These are phyloP conservation scores for Ceriops zippeliana DNA, from an alignment of 345 rosid genomes.

Conservation along the genomic window DNA sequence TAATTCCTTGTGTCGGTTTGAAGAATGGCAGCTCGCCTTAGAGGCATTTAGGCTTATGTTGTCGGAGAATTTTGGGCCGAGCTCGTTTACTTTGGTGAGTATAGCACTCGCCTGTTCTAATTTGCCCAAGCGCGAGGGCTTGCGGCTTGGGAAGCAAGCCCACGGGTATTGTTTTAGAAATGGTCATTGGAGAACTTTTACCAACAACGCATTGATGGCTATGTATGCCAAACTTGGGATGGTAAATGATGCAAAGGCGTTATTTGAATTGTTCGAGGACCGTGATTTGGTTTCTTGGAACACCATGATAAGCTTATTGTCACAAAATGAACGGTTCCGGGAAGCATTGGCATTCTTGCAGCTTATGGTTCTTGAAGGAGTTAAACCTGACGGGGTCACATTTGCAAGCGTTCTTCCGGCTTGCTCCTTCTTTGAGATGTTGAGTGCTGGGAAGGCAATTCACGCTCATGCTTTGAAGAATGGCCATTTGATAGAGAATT, in stretches of 20 bases:
- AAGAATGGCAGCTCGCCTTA: conserved; percentile 68
- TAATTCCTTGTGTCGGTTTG: conserved; percentile 53
- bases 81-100: conserved; percentile 84
- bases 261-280: conserved; percentile 48
- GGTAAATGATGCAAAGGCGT: conserved; percentile 36
- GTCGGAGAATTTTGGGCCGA: conserved; percentile 51
- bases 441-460: conserved; percentile 64
- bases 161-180: conserved; percentile 62
- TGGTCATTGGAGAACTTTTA: conserved; percentile 57
- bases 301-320: conserved; percentile 58
- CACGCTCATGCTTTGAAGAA: conserved; percentile 78
- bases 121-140: conserved; percentile 36
- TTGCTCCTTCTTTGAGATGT: conserved; percentile 66
- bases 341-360: conserved; percentile 54
- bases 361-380: conserved; percentile 53
- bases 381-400: conserved; percentile 72
- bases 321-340: conserved; percentile 57
- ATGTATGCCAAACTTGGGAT: conserved; percentile 75
- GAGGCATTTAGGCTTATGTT: conserved; percentile 62
- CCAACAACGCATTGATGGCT: conserved; percentile 68
- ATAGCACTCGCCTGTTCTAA: conserved; percentile 70
- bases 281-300: conserved; percentile 89
- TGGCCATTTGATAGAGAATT: conserved; percentile 53
- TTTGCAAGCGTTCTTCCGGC: conserved; percentile 84
- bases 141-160: conserved; percentile 68